Conservation (phyloP, 176 grass and related monocot species). For the Themeda triandra region DNA sequence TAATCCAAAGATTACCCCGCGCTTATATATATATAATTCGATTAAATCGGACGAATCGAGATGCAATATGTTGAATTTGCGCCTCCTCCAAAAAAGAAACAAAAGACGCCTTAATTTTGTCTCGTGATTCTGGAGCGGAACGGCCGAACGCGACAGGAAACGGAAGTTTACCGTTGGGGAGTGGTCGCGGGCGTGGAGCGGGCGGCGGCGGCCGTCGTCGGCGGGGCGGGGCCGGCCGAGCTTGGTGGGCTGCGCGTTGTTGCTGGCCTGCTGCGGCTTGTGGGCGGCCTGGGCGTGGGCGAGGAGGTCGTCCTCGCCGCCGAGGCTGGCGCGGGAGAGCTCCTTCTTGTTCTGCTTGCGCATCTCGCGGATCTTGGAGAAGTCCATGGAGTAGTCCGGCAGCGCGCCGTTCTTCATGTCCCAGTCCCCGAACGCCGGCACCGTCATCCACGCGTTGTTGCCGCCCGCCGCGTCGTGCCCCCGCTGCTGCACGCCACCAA, state of each 20-base stretch:
- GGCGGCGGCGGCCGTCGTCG: constrained; percentile 39
- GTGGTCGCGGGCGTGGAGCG: constrained; percentile 47
- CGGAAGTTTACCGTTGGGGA: constrained; percentile 48
- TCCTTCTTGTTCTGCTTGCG: constrained; percentile 97
- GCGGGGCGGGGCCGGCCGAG: constrained; percentile 12
- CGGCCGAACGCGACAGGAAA: background rate
- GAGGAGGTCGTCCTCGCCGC: constrained; percentile 64
- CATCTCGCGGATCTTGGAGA: constrained; percentile 98
- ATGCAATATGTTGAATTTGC: background rate
- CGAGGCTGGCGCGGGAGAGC: constrained; percentile 68
- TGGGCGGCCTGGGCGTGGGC: background rate
- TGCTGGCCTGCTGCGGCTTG: background rate
- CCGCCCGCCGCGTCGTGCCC: constrained; percentile 29
- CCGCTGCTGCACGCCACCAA: constrained; percentile 12
- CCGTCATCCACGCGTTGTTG: constrained; percentile 70
- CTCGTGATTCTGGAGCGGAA: background rate
- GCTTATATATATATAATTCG: background rate
- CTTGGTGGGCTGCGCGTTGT: constrained; percentile 30
- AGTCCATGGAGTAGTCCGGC: constrained; percentile 98
- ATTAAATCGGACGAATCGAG: background rate
- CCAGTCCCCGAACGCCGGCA: constrained; percentile 93
- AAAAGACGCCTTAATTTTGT: background rate
- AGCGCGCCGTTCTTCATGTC: constrained; percentile 85
- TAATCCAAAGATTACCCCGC: background rate
- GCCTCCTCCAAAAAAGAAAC: background rate